Conservation (phyloP, 495 filamentous ascomycete species). For the Achaetomiella virescens region DNA sequence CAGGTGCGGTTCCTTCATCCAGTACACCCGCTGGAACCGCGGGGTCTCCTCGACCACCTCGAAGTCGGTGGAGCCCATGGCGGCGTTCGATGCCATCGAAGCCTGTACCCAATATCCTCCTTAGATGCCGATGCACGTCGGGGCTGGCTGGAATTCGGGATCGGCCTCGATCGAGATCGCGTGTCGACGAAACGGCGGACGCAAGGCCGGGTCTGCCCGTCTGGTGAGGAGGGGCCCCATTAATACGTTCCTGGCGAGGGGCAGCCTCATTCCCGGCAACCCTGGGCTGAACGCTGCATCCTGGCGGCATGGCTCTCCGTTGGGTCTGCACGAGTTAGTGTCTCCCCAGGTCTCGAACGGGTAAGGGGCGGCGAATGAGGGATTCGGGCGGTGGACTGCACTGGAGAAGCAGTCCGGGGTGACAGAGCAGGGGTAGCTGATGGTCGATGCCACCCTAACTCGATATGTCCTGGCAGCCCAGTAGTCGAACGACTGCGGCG, state of each 20-base stretch:
- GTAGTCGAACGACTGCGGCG: neutral
- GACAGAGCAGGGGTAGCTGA: neutral
- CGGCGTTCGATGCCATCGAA: constrained; percentile 7
- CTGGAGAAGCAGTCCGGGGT: constrained; percentile 5
- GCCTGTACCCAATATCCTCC: neutral
- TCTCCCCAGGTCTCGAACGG: neutral
- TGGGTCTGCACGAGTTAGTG: neutral
- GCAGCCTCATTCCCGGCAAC: too few species aligned
- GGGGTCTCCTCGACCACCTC: constrained; percentile 43
- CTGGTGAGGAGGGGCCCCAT: neutral
- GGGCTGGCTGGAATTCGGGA: neutral
- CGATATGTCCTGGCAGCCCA: neutral
- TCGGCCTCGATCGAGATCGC: neutral
- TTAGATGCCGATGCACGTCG: neutral
- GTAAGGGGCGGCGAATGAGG: neutral
- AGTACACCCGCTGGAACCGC: constrained; percentile 53
- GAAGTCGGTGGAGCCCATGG: constrained; percentile 22
- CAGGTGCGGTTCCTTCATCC: constrained; percentile 54
- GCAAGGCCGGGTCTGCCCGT: neutral
- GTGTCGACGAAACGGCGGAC: neutral
- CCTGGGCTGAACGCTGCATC: neutral
- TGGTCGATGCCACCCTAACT: constrained; percentile 2
- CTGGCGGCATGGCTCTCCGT: neutral
- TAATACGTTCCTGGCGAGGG: neutral
- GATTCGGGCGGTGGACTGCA: constrained; percentile 4